Conservation (phyloP, 345 rosid species). For the Citrus sp. region DNA sequence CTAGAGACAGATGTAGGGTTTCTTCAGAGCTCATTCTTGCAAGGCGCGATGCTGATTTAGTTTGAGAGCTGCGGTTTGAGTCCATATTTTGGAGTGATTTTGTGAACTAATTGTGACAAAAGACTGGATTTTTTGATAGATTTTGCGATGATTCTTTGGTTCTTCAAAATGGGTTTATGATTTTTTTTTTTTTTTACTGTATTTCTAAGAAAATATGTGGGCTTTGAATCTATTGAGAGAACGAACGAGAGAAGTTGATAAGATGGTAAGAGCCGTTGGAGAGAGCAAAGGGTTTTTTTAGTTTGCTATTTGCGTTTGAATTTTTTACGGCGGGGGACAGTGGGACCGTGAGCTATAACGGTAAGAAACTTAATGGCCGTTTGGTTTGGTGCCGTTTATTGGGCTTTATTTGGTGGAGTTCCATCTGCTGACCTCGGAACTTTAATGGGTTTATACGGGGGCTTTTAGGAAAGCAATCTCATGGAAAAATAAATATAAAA, state of each 20-base stretch:
- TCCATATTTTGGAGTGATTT: constrained; percentile 32
- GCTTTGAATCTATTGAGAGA: constrained; percentile 8
- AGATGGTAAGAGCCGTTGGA: constrained; percentile 40
- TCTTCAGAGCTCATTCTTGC: constrained; percentile 35
- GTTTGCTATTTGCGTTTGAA: constrained; percentile 6
- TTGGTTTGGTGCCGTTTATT: not conserved
- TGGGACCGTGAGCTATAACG: constrained; percentile 31
- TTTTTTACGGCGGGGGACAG: constrained; percentile 13
- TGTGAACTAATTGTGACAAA: not conserved
- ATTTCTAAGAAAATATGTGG: not conserved
- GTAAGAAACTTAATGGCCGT: constrained; percentile 18
- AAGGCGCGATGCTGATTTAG: constrained; percentile 71
- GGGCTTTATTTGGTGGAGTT: not conserved
- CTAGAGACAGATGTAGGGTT: constrained; percentile 38
- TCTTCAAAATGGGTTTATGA: not conserved
- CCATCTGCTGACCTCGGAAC: not conserved
- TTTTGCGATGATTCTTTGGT: not conserved
- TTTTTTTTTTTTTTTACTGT: not conserved
- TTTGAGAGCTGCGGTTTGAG: constrained; percentile 35
- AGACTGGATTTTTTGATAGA: not conserved
- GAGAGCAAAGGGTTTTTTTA: not conserved
- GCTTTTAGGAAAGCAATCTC: no score
- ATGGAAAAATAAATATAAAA: no score
- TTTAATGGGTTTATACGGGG: not conserved
- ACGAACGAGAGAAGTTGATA: not conserved